Base-by-base conservation (phyloP, 495 filamentous ascomycete genomes). In the Aspergillus leporis region DNA sequence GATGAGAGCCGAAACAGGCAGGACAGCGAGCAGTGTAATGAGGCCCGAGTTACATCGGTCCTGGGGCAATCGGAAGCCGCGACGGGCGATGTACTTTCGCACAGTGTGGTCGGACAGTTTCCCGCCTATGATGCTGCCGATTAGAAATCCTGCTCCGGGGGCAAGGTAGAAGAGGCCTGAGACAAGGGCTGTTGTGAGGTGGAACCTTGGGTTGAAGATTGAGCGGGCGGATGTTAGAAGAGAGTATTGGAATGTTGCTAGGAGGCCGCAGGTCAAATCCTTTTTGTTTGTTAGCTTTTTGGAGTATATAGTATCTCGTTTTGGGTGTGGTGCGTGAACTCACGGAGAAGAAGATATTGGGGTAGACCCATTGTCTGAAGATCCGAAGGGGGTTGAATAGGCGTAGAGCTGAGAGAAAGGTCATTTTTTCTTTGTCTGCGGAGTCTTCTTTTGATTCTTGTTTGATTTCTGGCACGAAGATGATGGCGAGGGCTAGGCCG, bases 151-250 rank as follows among this genome's bases (percentile, higher is more conserved):
- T 41, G 78, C 78, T 18, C 88, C 88, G 0, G 89, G 89, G 1
- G 89, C 85, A 25, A 92, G 84, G 66, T 90, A 92, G 76, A 92
- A 91, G 14, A 92, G 80, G 4, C 87, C 88, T 43, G 78, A 78
- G 61, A 87, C 81, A n/a, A 91, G 77, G 3, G 87, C 87, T 5
- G 86, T 78, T 22, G 80, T 82, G 10, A 92, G 80, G 62, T 86
- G 63, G 74, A 90, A 92, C 19, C 88, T 82, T 3, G 88, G 87
- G 66, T 90, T 90, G 41, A 92, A 77, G 25, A 90, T 83, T 63
- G 87, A 85, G 51, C 87, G 86, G 61, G 88, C 88, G 19, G 87
- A 88, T 19, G 87, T 90, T 23, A 91, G 81, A 19, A 90, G 73
- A 22, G 75, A 78, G 65, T 90, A 92, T 83, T 87, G 86, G 64